These are phyloP conservation scores for Alternaria viburni DNA, from an alignment of 2,329 filamentous ascomycete species.

Conservation along the genomic window DNA sequence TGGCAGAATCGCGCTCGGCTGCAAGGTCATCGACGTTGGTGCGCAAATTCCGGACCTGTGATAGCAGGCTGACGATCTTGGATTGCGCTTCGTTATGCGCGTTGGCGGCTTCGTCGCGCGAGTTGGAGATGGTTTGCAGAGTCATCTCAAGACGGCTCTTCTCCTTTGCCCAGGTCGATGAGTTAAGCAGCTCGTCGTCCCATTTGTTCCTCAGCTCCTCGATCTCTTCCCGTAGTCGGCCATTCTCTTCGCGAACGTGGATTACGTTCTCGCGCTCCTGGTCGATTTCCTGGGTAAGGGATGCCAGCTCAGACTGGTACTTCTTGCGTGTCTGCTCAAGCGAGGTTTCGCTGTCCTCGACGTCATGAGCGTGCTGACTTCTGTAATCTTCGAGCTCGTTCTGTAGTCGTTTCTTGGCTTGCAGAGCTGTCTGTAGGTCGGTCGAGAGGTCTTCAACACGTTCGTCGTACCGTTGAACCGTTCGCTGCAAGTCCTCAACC, in stretches of 20 bases:
- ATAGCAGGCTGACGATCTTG: slow-evolving; percentile 88
- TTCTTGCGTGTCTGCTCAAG: slow-evolving; percentile 98
- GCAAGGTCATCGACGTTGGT: slow-evolving; percentile 84
- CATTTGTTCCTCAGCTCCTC: slow-evolving; percentile 95
- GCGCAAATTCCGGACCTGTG: slow-evolving; percentile 84
- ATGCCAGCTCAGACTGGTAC: slow-evolving; percentile 91
- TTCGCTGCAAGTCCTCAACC: slow-evolving; percentile 88
- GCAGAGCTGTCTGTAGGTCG: slow-evolving; percentile 82
- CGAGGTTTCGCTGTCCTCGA: slow-evolving; percentile 94
- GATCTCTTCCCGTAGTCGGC: slow-evolving; percentile 89
- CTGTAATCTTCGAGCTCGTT: slow-evolving; percentile 98
- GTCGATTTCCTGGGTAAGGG: slow-evolving; percentile 89
- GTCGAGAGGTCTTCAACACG: slow-evolving; percentile 89
- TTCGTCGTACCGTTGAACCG: slow-evolving; percentile 89
- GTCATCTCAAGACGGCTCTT: slow-evolving; percentile 91
- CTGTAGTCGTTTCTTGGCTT: slow-evolving; percentile 92
- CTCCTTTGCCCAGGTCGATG: slow-evolving; percentile 97
- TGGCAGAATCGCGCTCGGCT: slow-evolving; percentile 81
- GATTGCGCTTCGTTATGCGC: slow-evolving; percentile 95
- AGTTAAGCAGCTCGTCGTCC: slow-evolving; percentile 98
- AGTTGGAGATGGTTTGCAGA: slow-evolving; percentile 84
- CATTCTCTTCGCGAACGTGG: slow-evolving; percentile 82
- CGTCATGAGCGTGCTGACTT: slow-evolving; percentile 90
- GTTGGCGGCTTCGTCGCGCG: slow-evolving; percentile 89
- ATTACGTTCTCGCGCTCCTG: slow-evolving; percentile 89